Conservation (phyloP, 495 filamentous ascomycete genomes). For the Parathielavia appendiculata region DNA sequence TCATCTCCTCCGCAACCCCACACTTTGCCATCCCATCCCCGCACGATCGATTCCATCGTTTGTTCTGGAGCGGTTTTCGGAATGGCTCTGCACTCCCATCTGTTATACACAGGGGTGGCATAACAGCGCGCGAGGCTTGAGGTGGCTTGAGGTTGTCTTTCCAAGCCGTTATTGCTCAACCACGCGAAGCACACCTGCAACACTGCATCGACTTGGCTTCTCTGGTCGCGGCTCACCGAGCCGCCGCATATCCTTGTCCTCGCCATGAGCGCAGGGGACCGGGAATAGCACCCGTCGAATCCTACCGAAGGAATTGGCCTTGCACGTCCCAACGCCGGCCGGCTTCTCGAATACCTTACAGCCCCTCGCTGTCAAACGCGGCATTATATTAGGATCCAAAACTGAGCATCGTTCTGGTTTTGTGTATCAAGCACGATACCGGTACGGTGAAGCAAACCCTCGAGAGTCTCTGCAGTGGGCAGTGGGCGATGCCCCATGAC, state of each 20-base stretch:
- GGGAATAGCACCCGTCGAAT: background rate
- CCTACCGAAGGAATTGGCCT: background rate
- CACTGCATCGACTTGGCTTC: background rate
- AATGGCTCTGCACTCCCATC: constrained; percentile 3
- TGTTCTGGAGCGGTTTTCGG: background rate
- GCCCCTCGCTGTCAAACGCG: background rate
- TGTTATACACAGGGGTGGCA: background rate
- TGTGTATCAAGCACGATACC: background rate
- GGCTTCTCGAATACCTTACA: background rate
- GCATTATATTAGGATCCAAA: background rate
- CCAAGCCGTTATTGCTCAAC: too few relatives aligned
- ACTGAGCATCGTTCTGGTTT: background rate
- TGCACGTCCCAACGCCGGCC: background rate
- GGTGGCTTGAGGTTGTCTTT: background rate
- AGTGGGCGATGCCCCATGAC: constrained; percentile 16
- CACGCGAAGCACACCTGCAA: background rate
- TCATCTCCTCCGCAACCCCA: constrained; percentile 2
- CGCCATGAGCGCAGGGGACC: background rate
- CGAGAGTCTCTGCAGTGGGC: background rate
- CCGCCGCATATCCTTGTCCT: background rate
- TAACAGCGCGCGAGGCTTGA: too few relatives aligned
- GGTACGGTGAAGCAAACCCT: background rate
- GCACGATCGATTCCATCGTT: background rate
- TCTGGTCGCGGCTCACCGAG: background rate
- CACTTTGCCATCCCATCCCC: background rate